Conservation (phyloP, 441 rosid genomes). For the Brassica balearica region DNA sequence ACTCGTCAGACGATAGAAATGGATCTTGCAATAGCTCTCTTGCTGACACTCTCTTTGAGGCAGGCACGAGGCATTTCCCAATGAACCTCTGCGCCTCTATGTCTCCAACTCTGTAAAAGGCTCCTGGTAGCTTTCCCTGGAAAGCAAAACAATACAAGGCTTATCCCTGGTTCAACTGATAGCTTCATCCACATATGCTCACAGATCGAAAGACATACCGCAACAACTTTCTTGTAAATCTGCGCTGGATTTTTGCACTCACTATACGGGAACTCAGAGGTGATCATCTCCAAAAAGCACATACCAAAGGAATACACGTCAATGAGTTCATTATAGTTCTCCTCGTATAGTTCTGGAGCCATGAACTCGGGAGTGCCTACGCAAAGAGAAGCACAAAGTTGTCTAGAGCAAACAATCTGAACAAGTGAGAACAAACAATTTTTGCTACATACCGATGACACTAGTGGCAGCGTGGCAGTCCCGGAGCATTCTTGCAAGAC, state of each 20-base stretch:
- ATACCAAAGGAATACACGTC: constrained; percentile 80
- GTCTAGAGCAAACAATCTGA: constrained; percentile 20
- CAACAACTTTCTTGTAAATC: constrained; percentile 72
- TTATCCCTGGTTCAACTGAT: constrained; percentile 28
- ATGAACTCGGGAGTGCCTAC: constrained; percentile 81
- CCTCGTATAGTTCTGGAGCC: constrained; percentile 81
- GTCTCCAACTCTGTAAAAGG: constrained; percentile 56
- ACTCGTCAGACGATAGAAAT: constrained; percentile 53
- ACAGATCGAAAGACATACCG: constrained; percentile 48
- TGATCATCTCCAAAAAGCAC: constrained; percentile 74
- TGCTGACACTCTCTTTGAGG: constrained; percentile 62
- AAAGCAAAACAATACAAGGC: constrained; percentile 14
- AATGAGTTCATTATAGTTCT: constrained; percentile 72
- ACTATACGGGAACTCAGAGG: constrained; percentile 71
- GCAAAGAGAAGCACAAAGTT: constrained; percentile 18
- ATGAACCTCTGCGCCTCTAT: constrained; percentile 56
- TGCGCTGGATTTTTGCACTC: constrained; percentile 72
- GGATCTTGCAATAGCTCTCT: constrained; percentile 58
- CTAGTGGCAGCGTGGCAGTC: constrained; percentile 67
- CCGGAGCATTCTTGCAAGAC: constrained; percentile 71
- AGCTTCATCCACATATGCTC: constrained; percentile 16
- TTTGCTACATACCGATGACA: constrained; percentile 63
- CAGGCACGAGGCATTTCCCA: constrained; percentile 55
- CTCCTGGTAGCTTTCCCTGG: constrained; percentile 65
- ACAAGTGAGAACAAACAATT: constrained; percentile 13